Percentiles rank a stretch among this genome's conserved stretches.
Evolutionary conservation across 1,139 yeast species (phyloP).

Genomic region (Pneumocystis sp.): DNA sequence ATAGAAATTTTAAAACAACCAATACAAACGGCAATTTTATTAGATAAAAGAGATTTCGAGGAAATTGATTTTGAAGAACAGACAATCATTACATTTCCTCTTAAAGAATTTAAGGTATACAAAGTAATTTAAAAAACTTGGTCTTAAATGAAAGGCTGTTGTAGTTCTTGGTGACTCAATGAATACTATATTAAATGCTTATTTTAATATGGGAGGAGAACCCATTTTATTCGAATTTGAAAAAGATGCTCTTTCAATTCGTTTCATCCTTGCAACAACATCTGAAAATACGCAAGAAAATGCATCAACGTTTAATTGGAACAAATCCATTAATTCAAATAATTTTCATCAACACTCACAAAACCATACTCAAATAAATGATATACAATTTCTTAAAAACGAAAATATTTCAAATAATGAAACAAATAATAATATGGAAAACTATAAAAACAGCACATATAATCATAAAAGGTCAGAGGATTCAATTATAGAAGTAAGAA

Average conservation of each 20-base stretch:
- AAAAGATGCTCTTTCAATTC: neutral
- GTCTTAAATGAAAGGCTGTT: slow-evolving; percentile 6
- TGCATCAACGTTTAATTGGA: neutral
- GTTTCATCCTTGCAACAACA: slow-evolving; percentile 11
- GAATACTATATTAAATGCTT: slow-evolving; percentile 14
- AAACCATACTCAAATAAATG: neutral
- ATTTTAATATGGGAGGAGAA: slow-evolving; percentile 17
- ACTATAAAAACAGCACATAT: neutral
- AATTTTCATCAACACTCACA: neutral
- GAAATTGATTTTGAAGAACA: slow-evolving; percentile 16
- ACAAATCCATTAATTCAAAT: neutral
- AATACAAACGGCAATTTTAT: slow-evolving; percentile 19
- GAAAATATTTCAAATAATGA: neutral
- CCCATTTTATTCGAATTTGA: slow-evolving; percentile 18
- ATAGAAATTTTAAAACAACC: slow-evolving; percentile 22
- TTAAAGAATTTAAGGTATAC: slow-evolving; percentile 20
- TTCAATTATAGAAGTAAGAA: neutral
- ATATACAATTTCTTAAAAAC: neutral
- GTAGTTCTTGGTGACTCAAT: slow-evolving; percentile 17
- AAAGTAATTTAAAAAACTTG: slow-evolving; percentile 2
- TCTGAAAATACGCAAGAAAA: neutral
- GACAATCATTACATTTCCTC: slow-evolving; percentile 17
- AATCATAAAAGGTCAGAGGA: neutral
- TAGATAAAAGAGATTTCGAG: slow-evolving; percentile 18
- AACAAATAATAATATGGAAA: neutral